Conservation (phyloP, 306 rosid genomes). For the apple (Malus domestica) region ASM211411v1 NC_041793.1:45963001-45963500, state of each 20-base stretch:
- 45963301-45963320: background rate
- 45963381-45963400: background rate
- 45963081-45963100: too few species aligned
- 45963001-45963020: too few species aligned
- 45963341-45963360: too few species aligned
- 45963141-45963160: accelerated
- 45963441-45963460: background rate
- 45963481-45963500: background rate
- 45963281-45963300: background rate
- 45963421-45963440: background rate
- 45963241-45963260: background rate
- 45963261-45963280: background rate
- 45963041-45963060: too few species aligned
- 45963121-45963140: accelerated
- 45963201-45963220: too few species aligned
- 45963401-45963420: background rate
- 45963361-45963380: background rate
- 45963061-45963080: too few species aligned
- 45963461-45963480: background rate
- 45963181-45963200: accelerated
- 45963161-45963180: accelerated
- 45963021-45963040: too few species aligned
- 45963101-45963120: too few species aligned
- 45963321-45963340: background rate
- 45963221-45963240: background rate